Evolutionary conservation across 1,284 basidiomycete genomes (phyloP), one percentile per base, ranked within the genome.

Genomic region (Microbotryomycetes sp.): DNA sequence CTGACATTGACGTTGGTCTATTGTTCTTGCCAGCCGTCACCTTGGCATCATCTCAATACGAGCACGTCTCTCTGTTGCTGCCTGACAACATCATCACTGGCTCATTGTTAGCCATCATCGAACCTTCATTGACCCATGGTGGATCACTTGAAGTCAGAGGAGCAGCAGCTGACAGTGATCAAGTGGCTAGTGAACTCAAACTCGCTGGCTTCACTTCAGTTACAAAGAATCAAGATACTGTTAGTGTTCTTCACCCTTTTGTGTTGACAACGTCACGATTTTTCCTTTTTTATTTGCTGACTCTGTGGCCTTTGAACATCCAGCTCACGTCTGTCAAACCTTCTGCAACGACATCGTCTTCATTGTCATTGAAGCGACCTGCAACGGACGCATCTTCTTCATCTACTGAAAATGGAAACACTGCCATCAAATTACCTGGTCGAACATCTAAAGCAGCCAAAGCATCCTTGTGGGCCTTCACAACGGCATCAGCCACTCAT

Each of bases 381-480:
- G 6, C 77, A 81, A 16, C 76, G 83, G 53, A 62, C 25, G 58
- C 65, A 19, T 49, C 53, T 22, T 45, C 62, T n/a, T n/a, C n/a
- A n/a, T n/a, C 30, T 12, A 42, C 36, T 12, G 60, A 58, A n/a
- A 22, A 22, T 9, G 49, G 53, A n/a, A n/a, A n/a, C n/a, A n/a
- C n/a, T 42, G 36, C 69, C n/a, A 50, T 73, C 22, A 54, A 64
- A n/a, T 45, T 67, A 15, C 67, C 65, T 23, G 56, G 65, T 2
- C 63, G 80, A 72, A 69, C 73, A 16, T 83, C 84, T 70, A 78
- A 81, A 7, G 83, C 82, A 46, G 79, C 82, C 49, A 83, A 80
- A 71, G 78, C 85, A 6, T 82, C 86, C 1, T 78, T 92, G 15
- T 92, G 89, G 88, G 78, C 87, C 7, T 79, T 90, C 45, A 83